These are phyloP conservation scores for Leishmania major DNA, from an alignment of 208 protist genomes.

Conservation along the genomic window DNA sequence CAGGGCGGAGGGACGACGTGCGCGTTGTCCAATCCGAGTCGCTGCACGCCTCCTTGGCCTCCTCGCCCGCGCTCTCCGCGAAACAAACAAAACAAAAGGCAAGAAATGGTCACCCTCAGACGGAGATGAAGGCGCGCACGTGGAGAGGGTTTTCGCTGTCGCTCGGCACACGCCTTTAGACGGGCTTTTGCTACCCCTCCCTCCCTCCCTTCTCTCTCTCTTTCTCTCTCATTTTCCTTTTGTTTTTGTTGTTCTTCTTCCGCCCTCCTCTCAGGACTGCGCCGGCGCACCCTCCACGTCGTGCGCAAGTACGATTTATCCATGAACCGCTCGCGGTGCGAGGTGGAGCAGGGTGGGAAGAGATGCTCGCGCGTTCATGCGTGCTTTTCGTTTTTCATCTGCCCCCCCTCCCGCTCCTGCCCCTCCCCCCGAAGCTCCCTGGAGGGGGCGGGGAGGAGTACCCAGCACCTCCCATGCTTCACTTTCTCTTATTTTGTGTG, in stretches of 20 bases:
- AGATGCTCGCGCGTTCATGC: background rate
- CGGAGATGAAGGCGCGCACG: no score
- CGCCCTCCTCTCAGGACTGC: background rate
- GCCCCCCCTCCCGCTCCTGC: no score
- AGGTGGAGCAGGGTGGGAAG: background rate
- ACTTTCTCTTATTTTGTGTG: background rate
- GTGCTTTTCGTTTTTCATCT: background rate
- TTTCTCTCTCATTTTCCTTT: background rate
- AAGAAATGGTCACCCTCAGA: background rate
- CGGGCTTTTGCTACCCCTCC: background rate
- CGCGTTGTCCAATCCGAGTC: background rate
- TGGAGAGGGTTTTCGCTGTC: no score
- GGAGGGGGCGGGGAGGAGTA: no score
- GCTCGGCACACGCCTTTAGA: no score
- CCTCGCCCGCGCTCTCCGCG: background rate
- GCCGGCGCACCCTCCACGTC: background rate
- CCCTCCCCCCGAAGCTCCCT: no score
- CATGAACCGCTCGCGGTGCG: background rate
- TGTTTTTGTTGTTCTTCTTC: background rate
- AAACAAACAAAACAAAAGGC: background rate
- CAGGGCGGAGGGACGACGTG: background rate
- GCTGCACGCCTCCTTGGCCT: background rate
- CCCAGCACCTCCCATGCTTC: background rate
- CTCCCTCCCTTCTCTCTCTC: no score
- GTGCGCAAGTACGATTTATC: background rate